A percentile compares a stretch with the other conserved stretches of the same genome.
Conservation (phyloP, 352 stramenopile species). For the Phytophthora sp. region DNA sequence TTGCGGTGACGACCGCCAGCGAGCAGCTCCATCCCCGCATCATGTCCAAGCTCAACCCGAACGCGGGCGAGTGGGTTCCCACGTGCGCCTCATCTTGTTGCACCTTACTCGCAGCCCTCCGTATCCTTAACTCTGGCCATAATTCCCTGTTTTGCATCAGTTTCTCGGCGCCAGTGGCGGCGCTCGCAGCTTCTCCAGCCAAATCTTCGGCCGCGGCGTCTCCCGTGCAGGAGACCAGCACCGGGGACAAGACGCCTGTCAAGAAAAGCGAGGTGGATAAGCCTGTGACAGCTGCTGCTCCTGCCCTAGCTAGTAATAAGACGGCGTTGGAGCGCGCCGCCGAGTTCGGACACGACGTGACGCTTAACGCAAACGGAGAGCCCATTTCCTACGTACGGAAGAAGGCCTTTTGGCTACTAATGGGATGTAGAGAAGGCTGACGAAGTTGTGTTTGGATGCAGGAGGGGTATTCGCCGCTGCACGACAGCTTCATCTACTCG, state of each 20-base stretch:
- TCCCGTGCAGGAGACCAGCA: constrained; percentile 18
- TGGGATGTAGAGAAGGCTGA: not conserved
- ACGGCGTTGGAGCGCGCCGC: constrained; percentile 22
- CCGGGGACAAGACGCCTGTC: not conserved
- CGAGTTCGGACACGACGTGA: constrained; percentile 23
- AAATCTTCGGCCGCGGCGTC: constrained; percentile 22
- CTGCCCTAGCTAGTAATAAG: constrained; percentile 15
- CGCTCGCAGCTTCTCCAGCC: constrained; percentile 26
- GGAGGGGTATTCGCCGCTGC: constrained; percentile 41
- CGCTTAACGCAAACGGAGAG: constrained; percentile 33
- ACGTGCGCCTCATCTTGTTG: constrained; percentile 46
- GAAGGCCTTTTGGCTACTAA: not conserved
- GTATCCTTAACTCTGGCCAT: not conserved
- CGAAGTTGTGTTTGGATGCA: constrained; percentile 10
- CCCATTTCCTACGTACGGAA: constrained; percentile 43
- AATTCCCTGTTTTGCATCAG: constrained; percentile 18
- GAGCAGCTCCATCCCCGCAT: constrained; percentile 9
- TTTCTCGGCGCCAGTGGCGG: constrained; percentile 37
- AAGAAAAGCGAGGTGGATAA: constrained; percentile 17
- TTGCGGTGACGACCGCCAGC: too few species aligned
- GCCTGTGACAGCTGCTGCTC: not conserved
- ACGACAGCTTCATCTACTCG: constrained; percentile 62
- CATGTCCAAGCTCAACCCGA: constrained; percentile 77
- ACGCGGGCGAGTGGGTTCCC: constrained; percentile 84
- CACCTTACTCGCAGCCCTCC: not conserved